Evolutionary conservation across 106 monocot genomes (phyloP).

Genomic region (Platanthera zijinensis): DNA sequence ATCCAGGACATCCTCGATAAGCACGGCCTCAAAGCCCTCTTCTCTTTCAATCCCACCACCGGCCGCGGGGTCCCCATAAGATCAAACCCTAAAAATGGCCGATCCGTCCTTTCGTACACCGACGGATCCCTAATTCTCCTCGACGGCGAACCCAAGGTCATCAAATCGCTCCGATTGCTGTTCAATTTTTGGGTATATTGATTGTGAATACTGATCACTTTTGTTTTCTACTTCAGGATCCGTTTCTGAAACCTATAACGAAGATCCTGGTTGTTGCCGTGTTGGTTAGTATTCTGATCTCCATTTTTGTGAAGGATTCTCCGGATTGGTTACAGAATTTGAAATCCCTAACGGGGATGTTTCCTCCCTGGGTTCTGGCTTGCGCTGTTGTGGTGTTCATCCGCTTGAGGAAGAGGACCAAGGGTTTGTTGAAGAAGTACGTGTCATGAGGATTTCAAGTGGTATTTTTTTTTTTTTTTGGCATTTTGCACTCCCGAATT

Average conservation of each 20-base stretch:
- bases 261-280: conserved; percentile 61
- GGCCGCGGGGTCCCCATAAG: conserved; percentile 56
- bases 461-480: not conserved
- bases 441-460: conserved; percentile 28
- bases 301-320: conserved; percentile 52
- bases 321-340: conserved; percentile 57
- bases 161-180: not conserved
- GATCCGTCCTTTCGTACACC: conserved; percentile 68
- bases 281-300: conserved; percentile 35
- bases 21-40: conserved; percentile 61
- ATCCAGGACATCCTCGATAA: conserved; percentile 79
- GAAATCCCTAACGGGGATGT: conserved; percentile 19
- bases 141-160: conserved; percentile 91
- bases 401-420: conserved; percentile 85
- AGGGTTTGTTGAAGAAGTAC: conserved; percentile 52
- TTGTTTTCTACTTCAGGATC: conserved; percentile 40
- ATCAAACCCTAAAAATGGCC: conserved; percentile 69
- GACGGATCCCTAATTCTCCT: conserved; percentile 60
- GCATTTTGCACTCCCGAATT: too few relatives aligned
- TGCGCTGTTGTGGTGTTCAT: conserved; percentile 64
- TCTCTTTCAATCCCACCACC: conserved; percentile 45
- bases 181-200: too few relatives aligned
- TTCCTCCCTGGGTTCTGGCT: conserved; percentile 90
- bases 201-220: not conserved
- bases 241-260: conserved; percentile 73